Evolutionary conservation across 1,284 basidiomycete species (phyloP).

Genomic region (Ustilago lituana): DNA sequence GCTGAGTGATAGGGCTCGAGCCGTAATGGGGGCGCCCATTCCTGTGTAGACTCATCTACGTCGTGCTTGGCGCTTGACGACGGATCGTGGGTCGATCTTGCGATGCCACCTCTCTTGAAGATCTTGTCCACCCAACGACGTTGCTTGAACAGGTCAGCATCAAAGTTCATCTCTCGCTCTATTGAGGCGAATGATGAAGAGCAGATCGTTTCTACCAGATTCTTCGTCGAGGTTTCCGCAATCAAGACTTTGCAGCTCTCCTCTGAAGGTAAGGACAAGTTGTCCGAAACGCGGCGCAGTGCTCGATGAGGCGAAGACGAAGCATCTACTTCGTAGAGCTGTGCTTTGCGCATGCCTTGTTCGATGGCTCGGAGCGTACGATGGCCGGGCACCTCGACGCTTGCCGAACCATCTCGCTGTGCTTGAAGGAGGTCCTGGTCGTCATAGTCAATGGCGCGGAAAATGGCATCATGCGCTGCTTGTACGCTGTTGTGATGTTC

Average conservation of each 20-base stretch:
- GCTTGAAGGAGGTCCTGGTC: not conserved
- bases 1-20: conserved; percentile 13
- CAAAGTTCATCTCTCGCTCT: conserved; percentile 25
- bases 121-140: conserved; percentile 19
- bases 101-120: not conserved
- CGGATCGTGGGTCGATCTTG: not conserved
- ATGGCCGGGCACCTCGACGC: conserved; percentile 3
- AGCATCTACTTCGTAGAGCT: not conserved
- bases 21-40: conserved; percentile 11
- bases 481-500: not conserved
- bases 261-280: not conserved
- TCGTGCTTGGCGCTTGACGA: not conserved
- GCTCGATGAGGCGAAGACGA: not conserved
- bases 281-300: not conserved
- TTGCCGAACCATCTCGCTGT: too few species aligned
- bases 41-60: not conserved
- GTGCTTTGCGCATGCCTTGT: conserved; percentile 2
- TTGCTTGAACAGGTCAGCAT: conserved; percentile 9
- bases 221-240: not conserved
- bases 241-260: conserved; percentile 2
- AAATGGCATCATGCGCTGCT: conserved; percentile 11
- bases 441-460: conserved; percentile 8
- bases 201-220: conserved; percentile 11
- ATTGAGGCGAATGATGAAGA: conserved; percentile 14
- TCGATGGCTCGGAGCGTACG: conserved; percentile 9